Base-by-base conservation (phyloP, 2,329 filamentous ascomycete species). In the Cercospora sesami region DNA sequence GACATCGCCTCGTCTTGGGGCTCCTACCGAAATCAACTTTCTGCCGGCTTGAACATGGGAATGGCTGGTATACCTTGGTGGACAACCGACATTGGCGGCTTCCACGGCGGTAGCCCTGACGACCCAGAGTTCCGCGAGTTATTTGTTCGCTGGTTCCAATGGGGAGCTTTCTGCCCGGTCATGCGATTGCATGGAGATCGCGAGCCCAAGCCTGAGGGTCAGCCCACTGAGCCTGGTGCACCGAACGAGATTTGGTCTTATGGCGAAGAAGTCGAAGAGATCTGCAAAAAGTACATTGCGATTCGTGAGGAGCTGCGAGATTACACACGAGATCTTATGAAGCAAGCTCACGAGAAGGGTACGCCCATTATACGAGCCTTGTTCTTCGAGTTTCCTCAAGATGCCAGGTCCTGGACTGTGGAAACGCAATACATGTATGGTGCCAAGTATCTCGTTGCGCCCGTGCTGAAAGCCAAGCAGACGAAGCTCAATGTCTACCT, bases 31-130 rank as follows among this genome's bases (percentile, higher is more conserved):
- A 83, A 86, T 67, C 87, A 91, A 75, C 79, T 90, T 2, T 82
- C 86, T 0, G 88, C 89, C 0, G 89, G 89, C 0, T 79, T 91
- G 21, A 89, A 89, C 74, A 89, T 90, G 85, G 89, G 87, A 0
- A 60, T 90, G 4, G 82, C 87, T 0, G 89, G 89, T 0, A 82
- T 90, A 9, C 84, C 87, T 0, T 90, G 88, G 88, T 91, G 87
- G 87, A 91, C 89, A 0, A 91, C 88, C 0, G 89, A 91, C 72
- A 90, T 91, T 63, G 89, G 89, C 1, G 89, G 89, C 0, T 91
- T 91, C 73, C 88, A 90, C 73, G 88, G 88, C 5, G 89, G 89
- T 0, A 82, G 88, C 68, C 86, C 87, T 0, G 76, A 80, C 0
- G 83, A 89, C 58, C 77, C 80, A 1, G 80, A 73, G 0, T 91